Conservation (phyloP, 371 early-diverging fungal species). For the Rhizopus microsporus region DNA sequence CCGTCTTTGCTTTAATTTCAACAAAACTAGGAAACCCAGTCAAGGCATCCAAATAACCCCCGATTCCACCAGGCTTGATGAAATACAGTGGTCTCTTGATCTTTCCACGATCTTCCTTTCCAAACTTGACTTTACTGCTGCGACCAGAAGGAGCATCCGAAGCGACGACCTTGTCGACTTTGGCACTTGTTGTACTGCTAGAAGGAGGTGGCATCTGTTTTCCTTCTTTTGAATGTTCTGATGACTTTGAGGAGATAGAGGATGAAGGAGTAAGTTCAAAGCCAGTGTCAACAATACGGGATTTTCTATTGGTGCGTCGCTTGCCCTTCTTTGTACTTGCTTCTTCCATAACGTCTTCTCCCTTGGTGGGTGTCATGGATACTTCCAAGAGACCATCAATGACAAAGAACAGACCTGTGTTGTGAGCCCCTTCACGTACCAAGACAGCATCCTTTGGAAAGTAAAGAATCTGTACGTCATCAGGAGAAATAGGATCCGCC, state of each 20-base stretch:
- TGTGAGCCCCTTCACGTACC: constrained; percentile 83
- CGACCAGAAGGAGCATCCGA: constrained; percentile 46
- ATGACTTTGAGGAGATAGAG: constrained; percentile 1
- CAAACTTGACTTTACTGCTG: constrained; percentile 12
- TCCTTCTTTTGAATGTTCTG: not conserved
- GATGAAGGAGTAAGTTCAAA: constrained; percentile 14
- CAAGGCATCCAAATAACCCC: constrained; percentile 89
- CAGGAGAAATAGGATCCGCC: constrained; percentile 43
- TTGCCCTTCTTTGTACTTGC: constrained; percentile 1
- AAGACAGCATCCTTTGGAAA: constrained; percentile 74
- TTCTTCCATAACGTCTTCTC: constrained; percentile 31
- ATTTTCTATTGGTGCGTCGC: constrained; percentile 6
- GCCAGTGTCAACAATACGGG: constrained; percentile 11
- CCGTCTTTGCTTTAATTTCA: constrained; percentile 78
- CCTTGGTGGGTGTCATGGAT: constrained; percentile 55
- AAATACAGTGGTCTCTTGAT: constrained; percentile 60
- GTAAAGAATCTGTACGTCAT: constrained; percentile 69
- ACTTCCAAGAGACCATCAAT: constrained; percentile 89
- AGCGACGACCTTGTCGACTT: constrained; percentile 30
- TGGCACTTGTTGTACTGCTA: constrained; percentile 9
- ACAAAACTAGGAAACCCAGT: constrained; percentile 91
- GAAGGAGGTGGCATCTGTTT: not conserved
- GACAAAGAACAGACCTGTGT: constrained; percentile 88
- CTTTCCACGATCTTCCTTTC: constrained; percentile 21
- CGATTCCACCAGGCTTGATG: constrained; percentile 85